Base-by-base conservation (phyloP, 2,329 filamentous ascomycete genomes). In the Ophiostoma triangulosporum region DNA sequence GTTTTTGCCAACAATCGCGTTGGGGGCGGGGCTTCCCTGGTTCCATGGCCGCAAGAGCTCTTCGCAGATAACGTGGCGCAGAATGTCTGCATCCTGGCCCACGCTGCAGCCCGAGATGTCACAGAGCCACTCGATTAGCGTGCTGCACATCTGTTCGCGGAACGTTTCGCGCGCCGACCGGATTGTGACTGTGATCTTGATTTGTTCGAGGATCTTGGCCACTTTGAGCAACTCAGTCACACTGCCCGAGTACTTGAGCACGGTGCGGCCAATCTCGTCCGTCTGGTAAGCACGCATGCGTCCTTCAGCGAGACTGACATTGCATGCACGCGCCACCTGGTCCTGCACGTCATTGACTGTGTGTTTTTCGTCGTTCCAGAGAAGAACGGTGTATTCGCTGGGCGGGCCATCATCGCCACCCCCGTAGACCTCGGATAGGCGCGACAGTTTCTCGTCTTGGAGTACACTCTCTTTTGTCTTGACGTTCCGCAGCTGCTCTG, bases 281-380 rank as follows among this genome's bases (percentile, higher is more conserved):
- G 90, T 91, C 68, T 97, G 90, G 62, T 88, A 83, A 0, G 93
- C 93, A 61, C 86, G 84, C 46, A 78, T 70, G 20, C 82, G 70
- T 3, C 88, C 91, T 57, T 88, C 85, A 5, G 72, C 73, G 56
- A 76, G 72, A 6, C 81, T 78, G 59, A 87, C 83, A 57, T 78
- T 80, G 71, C 93, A 98, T 50, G 93, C 93, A 59, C 91, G 80
- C 3, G 88, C 86, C 22, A 98, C 88, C 65, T 97, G 91, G 54
- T 94, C 82, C 60, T 84, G 77, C 6, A 98, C 91, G 65, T 98
- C 93, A 48, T 83, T 80, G 43, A 97, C 84, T 0, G 93, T 98
- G 65, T 98, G 93, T 68, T 98, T 98, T 70, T 98, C 93, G 59
- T 98, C 93, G 62, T 98, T 98, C 93, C 93, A 98, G 5, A 98